phyloP scores from a whole-genome alignment of 352 stramenopile species.

The Pythium graminicola region DNA sequence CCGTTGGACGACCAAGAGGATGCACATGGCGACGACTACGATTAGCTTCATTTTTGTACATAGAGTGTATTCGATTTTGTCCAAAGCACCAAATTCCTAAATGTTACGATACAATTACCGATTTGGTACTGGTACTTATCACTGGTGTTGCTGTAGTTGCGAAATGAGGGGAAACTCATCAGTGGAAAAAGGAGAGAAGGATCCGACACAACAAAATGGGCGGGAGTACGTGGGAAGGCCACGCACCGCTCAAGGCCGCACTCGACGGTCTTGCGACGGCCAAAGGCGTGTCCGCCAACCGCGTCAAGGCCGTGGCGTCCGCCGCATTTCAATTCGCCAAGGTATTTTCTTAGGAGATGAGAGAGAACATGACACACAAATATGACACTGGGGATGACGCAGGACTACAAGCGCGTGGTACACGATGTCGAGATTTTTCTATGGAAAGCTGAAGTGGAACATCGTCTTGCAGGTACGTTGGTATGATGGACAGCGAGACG shows the following conservation, averaged over 20 bases:
- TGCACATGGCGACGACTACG: conserved; percentile 10
- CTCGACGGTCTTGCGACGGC: conserved; percentile 58
- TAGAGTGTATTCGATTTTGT: background rate
- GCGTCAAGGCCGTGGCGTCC: conserved; percentile 62
- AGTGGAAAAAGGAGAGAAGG: background rate
- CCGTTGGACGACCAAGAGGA: background rate
- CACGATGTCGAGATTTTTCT: conserved; percentile 81
- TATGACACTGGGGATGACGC: conserved; percentile 9
- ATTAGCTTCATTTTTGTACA: background rate
- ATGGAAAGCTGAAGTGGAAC: conserved; percentile 77
- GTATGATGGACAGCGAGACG: background rate
- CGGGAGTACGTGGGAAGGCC: conserved; percentile 50
- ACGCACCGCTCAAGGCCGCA: conserved; percentile 57
- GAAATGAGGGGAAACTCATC: background rate
- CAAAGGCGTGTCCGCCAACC: conserved; percentile 77
- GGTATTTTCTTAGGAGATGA: conserved; percentile 24
- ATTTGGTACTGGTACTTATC: conserved; percentile 3
- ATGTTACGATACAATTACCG: background rate
- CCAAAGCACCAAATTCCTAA: background rate
- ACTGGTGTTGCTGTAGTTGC: background rate
- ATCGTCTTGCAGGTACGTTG: conserved; percentile 57
- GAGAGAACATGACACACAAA: background rate
- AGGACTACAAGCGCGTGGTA: conserved; percentile 86
- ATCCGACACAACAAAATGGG: conserved; percentile 5
- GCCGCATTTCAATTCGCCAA: conserved; percentile 67